These are phyloP conservation scores for Leishmania tarentolae DNA, from an alignment of 208 protist genomes.

Conservation along the genomic window DNA sequence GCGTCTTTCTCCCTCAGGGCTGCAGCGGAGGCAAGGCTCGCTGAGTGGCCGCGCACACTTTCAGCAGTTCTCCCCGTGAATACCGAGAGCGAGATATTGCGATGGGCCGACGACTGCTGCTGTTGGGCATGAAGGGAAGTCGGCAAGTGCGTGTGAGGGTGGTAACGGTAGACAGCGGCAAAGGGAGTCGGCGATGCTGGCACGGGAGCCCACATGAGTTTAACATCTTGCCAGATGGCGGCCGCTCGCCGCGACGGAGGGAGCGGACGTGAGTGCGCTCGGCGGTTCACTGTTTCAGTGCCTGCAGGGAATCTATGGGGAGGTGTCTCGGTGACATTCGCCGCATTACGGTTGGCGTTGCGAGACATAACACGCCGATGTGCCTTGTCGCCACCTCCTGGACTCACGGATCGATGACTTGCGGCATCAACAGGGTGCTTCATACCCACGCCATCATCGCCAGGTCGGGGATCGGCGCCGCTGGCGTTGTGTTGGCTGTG, in stretches of 20 bases:
- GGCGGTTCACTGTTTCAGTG: neutral
- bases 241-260: slow-evolving; percentile 3
- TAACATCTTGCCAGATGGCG: slow-evolving; percentile 16
- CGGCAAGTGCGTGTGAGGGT: neutral
- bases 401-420: neutral
- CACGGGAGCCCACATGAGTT: slow-evolving; percentile 27
- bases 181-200: slow-evolving; percentile 8
- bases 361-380: neutral
- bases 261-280: neutral
- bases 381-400: neutral
- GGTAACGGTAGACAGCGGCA: slow-evolving; percentile 18
- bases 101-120: neutral
- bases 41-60: neutral
- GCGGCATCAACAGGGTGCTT: neutral
- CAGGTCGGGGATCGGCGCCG: neutral
- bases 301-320: too few species aligned
- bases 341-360: neutral
- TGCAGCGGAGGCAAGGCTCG: neutral
- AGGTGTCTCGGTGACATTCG: neutral
- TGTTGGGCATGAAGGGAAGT: neutral
- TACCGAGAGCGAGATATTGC: neutral
- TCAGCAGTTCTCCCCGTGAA: neutral
- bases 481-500: neutral
- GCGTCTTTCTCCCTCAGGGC: neutral
- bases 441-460: neutral